A percentile compares a stretch with the other conserved stretches of the same genome.
These are phyloP conservation scores for Sicyos edulis DNA, from an alignment of 306 rosid genomes.

Conservation along the genomic window DNA sequence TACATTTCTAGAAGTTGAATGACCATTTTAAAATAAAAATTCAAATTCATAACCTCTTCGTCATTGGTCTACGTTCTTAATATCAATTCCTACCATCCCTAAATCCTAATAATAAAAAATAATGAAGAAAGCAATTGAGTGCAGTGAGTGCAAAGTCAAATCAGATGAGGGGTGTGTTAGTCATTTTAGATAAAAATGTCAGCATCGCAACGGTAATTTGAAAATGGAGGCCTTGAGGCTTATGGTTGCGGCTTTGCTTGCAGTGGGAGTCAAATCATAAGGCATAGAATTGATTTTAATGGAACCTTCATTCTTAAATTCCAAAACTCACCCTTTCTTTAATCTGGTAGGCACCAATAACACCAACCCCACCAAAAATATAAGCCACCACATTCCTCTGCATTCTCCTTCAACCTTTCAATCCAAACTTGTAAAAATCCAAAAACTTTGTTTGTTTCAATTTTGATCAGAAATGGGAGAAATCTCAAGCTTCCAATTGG, in stretches of 20 bases:
- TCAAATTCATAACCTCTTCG: too few relatives aligned
- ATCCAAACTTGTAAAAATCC: neutral
- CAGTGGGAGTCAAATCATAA: conserved; percentile 12
- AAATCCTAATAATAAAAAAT: too few relatives aligned
- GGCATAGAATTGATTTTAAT: neutral
- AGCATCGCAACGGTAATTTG: neutral
- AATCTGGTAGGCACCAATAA: conserved; percentile 22
- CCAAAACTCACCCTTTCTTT: neutral
- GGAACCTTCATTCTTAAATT: conserved; percentile 6
- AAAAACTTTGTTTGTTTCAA: neutral
- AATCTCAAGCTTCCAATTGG: conserved; percentile 67
- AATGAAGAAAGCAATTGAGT: neutral
- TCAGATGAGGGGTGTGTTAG: neutral
- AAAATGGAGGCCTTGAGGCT: neutral
- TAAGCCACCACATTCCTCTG: neutral
- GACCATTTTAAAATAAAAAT: too few relatives aligned
- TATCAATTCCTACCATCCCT: too few relatives aligned
- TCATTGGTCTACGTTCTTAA: too few relatives aligned
- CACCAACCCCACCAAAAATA: conserved; percentile 13
- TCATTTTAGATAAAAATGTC: neutral
- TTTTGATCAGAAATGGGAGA: conserved; percentile 70
- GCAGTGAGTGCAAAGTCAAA: conserved; percentile 7
- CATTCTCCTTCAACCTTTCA: conserved; percentile 11
- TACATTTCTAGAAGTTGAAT: too few relatives aligned
- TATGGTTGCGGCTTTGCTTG: conserved; percentile 12